Evolutionary conservation across 1,284 basidiomycete genomes (phyloP), one percentile per base, ranked within the genome.

Genomic region (Ustilago vetiveriae): DNA sequence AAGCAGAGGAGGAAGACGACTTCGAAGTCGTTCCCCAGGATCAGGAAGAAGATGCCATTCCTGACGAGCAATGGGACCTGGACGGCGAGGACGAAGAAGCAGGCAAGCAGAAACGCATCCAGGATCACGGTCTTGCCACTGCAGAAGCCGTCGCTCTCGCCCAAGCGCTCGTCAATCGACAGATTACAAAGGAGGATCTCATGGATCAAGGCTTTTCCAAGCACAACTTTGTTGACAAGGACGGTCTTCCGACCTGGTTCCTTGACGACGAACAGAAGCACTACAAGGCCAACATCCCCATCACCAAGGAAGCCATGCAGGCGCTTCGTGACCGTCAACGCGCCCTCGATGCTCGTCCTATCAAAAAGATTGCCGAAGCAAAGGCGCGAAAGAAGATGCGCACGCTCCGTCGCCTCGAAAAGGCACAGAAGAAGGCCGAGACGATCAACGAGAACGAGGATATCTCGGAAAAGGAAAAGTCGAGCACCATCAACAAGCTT

Each of bases 321-420:
- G 90, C 89, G 4, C 86, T 99, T 32, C 89, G 92, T 30, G 92
- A 91, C 16, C 92, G 90, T 80, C 92, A 96, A 84, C 90, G 94
- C 22, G 92, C 93, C 6, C 86, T 99, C 41, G 94, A 99, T 81
- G 94, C 95, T 3, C 88, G 96, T 13, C 96, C 96, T 16, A 98
- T 99, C 85, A 98, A 98, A 85, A 99, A 99, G 86, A 87, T 99
- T 11, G 96, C 95, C 17, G 96, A 98, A 84, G 96, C 96, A 38
- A 98, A 98, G 84, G 94, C 92, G 32, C 87, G 96, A 64, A 98
- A 98, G 85, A 98, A 98, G 85, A 85, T 92, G 82, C 92, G 90
- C 83, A 92, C 93, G 4, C 86, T 88, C 19, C 90, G 92, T 76
- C 86, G 89, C 44, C 84, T 98, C 19, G 92, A 96, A 75, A 95